Base-by-base conservation (phyloP, 306 rosid species). In the Aeschynomene evenia region DNA sequence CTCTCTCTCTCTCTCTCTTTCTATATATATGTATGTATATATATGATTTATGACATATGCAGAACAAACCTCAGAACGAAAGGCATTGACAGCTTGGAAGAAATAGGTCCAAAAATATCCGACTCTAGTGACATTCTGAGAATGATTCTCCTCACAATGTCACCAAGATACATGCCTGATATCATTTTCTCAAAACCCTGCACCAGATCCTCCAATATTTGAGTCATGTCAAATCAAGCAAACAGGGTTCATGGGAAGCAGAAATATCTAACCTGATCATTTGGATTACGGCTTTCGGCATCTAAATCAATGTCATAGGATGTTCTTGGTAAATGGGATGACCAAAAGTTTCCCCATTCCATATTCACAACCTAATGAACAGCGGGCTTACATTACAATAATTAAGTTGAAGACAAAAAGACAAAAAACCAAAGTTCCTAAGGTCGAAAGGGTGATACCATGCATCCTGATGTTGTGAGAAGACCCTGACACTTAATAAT, bases 331-430 rank as follows among this genome's bases (percentile, higher is more conserved):
- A 88, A 79, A 76, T 91, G 95, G 62, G 95, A 77, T 20, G 97
- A 79, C 95, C 92, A 91, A 75, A 91, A 91, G 52, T 79, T 88
- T 66, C 95, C 97, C 97, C 97, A 91, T 81, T 91, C 97, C 92
- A 83, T 91, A 78, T 91, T 88, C 77, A 88, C 80, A 69, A 79
- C 95, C 97, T 90, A 19, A 79, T n/a, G 54, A 61, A 74, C 68
- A 76, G 40, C 33, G 22, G 15, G 40, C 7, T 59, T 60, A 31
- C 7, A 55, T 33, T n/a, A n/a, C n/a, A n/a, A n/a, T n/a, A n/a
- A n/a, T n/a, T 40, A 54, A 24, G 18, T 19, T 45, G 18, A 53
- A 54, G 39, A 50, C 46, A 21, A 1, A 21, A 14, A 21, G 14
- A 5, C 1, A 9, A 49, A 22, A 52, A 16, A 22, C 1, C 22